Evolutionary conservation across 148 eudicot species (phyloP), one percentile per base, ranked within the genome.

Genomic region (Vaccinium macrocarpon): DNA sequence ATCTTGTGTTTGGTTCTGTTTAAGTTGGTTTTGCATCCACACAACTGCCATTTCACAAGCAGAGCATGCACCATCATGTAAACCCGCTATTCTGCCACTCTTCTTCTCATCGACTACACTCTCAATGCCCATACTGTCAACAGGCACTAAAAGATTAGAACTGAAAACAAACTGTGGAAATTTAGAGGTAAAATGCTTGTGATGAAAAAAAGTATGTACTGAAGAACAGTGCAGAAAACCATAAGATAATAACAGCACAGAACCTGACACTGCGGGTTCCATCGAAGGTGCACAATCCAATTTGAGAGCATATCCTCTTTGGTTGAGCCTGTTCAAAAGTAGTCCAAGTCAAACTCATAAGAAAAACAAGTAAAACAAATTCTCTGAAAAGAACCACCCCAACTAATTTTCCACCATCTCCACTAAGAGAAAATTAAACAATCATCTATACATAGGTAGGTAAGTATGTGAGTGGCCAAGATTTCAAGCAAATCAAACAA

Each of bases 21-120:
- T 87, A 49, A 97, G 92, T 83, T 97, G 97, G 83, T 84, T 93
- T 72, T 92, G 91, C 92, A 95, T 91, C 99, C 99, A 97, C 64
- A 93, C 94, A 61, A 95, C 96, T 25, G 96, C 86, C 98, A 97
- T 97, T 90, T 97, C 99, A 88, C 99, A 97, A 56, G 93, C 89
- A 29, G 95, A 64, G 89, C 99, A 97, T 91, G 83, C 88, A 53
- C 84, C 93, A 84, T 92, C 95, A 68, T 21, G 85, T 74, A 86
- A 74, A 8, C 89, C 90, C 73, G 91, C 85, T 68, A 93, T 87
- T 49, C 83, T 87, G 23, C 79, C 93, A 27, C 82, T 66, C 32
- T 59, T 86, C 18, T 91, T 91, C 84, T 87, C 85, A 81, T 92
- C 88, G 15, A 93, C 92, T 48, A 97, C 98, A 80, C 92, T 95